phyloP scores from a whole-genome alignment of 306 rosid genomes.

The Oemleria cerasiformis region DNA sequence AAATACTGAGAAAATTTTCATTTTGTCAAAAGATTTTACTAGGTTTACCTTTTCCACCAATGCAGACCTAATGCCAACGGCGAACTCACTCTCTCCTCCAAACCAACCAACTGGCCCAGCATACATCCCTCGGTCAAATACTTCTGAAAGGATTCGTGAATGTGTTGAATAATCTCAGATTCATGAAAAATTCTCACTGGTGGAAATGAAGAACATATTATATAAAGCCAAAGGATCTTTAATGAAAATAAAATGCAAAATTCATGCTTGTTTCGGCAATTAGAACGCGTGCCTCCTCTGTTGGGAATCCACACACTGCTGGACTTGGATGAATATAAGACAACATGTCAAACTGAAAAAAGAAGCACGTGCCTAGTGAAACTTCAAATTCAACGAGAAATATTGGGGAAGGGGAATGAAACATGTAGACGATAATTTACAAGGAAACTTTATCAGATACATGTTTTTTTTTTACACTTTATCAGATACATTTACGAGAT shows the following conservation, averaged over 20 bases:
- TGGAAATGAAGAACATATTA: not conserved
- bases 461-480: too few species aligned
- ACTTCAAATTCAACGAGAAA: not conserved
- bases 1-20: too few species aligned
- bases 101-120: conserved; percentile 99
- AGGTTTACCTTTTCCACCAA: conserved; percentile 73
- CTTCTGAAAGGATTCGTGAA: conserved; percentile 46
- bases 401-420: not conserved
- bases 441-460: too few species aligned
- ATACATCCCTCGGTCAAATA: conserved; percentile 94
- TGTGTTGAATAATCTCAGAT: not conserved
- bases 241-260: not conserved
- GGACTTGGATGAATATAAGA: conserved; percentile 96
- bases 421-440: too few species aligned
- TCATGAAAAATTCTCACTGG: not conserved
- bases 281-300: conserved; percentile 74
- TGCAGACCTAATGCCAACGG: conserved; percentile 95
- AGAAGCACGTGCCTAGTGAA: conserved; percentile 5
- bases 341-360: conserved; percentile 64
- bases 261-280: conserved; percentile 77
- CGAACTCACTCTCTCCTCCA: conserved; percentile 97
- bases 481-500: too few species aligned
- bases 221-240: not conserved
- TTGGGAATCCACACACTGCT: conserved; percentile 97
- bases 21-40: not conserved